These are phyloP conservation scores for Parastagonospora avenae DNA, from an alignment of 2,329 filamentous ascomycete species.

Conservation along the genomic window DNA sequence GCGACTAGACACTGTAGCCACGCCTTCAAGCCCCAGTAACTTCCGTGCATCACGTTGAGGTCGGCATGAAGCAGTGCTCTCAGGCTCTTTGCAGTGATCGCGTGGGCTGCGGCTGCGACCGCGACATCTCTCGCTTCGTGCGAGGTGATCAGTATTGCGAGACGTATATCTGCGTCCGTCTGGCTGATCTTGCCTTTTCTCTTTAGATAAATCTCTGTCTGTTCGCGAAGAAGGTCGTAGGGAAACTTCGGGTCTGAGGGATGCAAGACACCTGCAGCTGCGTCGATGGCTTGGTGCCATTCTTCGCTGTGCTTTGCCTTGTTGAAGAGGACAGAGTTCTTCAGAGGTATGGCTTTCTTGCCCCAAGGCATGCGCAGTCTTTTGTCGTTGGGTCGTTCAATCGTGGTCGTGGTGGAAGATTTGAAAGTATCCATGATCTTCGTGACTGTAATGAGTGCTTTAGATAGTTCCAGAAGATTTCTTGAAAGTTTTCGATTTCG, in stretches of 20 bases:
- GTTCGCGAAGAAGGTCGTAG: constrained; percentile 19
- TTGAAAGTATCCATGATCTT: not conserved
- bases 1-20: constrained; percentile 39
- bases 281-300: constrained; percentile 34
- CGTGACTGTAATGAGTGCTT: too few species aligned
- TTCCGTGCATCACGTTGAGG: constrained; percentile 30
- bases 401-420: not conserved
- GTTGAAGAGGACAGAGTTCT: constrained; percentile 23
- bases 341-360: constrained; percentile 18
- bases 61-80: constrained; percentile 29
- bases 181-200: constrained; percentile 38
- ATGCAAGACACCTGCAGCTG: constrained; percentile 25
- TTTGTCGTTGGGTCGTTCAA: constrained; percentile 12
- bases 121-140: constrained; percentile 32
- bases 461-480: not conserved
- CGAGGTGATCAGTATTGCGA: constrained; percentile 26
- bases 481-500: not conserved
- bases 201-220: constrained; percentile 37
- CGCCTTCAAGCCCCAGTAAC: constrained; percentile 33
- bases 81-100: constrained; percentile 30
- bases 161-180: constrained; percentile 25
- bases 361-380: constrained; percentile 14
- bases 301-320: constrained; percentile 35
- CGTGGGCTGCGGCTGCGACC: constrained; percentile 36
- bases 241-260: constrained; percentile 35